Percentiles rank a stretch among this genome's conserved stretches.
Conservation (phyloP, 2,329 filamentous ascomycete genomes). For the Colletotrichum sp. region DNA sequence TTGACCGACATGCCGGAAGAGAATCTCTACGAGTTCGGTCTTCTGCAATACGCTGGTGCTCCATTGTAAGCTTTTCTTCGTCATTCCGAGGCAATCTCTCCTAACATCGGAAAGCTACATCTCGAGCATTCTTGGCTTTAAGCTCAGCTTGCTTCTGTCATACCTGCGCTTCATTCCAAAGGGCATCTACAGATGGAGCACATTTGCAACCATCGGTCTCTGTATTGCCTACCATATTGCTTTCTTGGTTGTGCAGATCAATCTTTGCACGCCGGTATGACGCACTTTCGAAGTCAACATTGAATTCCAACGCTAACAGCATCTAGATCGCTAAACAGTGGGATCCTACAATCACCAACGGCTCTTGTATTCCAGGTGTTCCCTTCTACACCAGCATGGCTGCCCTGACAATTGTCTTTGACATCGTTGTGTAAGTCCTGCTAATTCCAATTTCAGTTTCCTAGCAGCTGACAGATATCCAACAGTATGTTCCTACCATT, state of each 20-base stretch:
- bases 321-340: conserved; percentile 41
- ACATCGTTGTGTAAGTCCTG: conserved; percentile 42
- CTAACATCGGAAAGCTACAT: conserved; percentile 46
- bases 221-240: conserved; percentile 43
- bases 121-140: conserved; percentile 49
- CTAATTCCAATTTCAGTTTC: accelerated
- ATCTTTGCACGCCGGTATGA: conserved; percentile 38
- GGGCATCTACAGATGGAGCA: conserved; percentile 34
- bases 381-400: conserved; percentile 49
- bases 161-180: conserved; percentile 50
- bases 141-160: conserved; percentile 48
- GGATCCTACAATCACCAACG: conserved; percentile 38
- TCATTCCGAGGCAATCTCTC: too few species aligned
- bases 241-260: conserved; percentile 39
- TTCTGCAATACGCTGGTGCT: conserved; percentile 46
- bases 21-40: conserved; percentile 43
- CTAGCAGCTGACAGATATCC: not conserved
- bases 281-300: too few species aligned
- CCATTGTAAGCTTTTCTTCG: conserved; percentile 36
- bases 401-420: conserved; percentile 45
- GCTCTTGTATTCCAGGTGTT: conserved; percentile 43
- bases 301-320: not conserved
- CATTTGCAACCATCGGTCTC: conserved; percentile 37
- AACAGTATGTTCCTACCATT: conserved; percentile 47
- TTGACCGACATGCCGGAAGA: conserved; percentile 40